phyloP scores from a whole-genome alignment of 2,329 filamentous ascomycete genomes.

The Phoma sp. region DNA sequence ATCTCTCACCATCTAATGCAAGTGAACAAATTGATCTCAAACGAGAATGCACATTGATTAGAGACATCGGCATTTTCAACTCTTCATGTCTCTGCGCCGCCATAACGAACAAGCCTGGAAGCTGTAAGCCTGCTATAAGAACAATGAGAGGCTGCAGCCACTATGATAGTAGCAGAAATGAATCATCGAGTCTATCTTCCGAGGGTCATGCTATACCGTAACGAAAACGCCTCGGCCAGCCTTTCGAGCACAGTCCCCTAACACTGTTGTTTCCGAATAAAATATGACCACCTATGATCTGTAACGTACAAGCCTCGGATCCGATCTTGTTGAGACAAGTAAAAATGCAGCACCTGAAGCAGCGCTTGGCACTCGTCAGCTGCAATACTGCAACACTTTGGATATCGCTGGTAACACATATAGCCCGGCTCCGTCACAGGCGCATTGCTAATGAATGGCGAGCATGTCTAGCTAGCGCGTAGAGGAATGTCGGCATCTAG shows the following conservation, averaged over 20 bases:
- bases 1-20: not conserved
- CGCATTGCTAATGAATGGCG: too few relatives aligned
- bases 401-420: too few relatives aligned
- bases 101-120: not conserved
- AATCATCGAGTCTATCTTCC: not conserved
- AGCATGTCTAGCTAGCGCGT: too few relatives aligned
- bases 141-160: not conserved
- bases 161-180: not conserved
- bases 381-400: too few relatives aligned
- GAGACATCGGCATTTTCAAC: not conserved
- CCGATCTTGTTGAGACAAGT: too few relatives aligned
- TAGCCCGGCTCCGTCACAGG: too few relatives aligned
- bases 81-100: not conserved
- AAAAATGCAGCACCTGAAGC: too few relatives aligned
- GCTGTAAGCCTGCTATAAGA: not conserved
- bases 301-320: too few relatives aligned
- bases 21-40: not conserved
- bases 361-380: too few relatives aligned
- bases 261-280: not conserved
- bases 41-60: not conserved
- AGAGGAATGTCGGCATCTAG: too few relatives aligned
- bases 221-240: constrained; percentile 2
- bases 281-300: not conserved
- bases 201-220: not conserved
- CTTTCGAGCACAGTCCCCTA: not conserved